Percentiles rank a stretch among this genome's conserved stretches.
These are phyloP conservation scores for Phytophthora fragariaefolia DNA, from an alignment of 352 stramenopile species.

Conservation along the genomic window DNA sequence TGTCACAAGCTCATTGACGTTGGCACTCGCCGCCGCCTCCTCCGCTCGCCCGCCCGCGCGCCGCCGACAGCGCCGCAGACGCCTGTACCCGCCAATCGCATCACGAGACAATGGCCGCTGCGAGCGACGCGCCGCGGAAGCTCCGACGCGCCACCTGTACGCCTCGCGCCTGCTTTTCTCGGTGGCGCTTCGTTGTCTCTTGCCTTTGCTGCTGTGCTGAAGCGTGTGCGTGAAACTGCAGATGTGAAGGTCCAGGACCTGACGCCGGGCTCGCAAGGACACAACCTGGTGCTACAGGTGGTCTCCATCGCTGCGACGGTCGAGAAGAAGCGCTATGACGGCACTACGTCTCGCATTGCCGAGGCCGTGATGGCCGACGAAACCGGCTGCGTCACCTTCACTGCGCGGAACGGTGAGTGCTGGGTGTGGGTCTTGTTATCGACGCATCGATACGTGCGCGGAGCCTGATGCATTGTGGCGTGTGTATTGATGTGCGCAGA, in stretches of 20 bases:
- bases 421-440: not conserved
- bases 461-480: conserved; percentile 8
- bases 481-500: conserved; percentile 43
- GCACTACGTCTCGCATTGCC: conserved; percentile 66
- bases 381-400: conserved; percentile 85
- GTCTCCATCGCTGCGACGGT: conserved; percentile 60
- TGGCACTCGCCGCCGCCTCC: not conserved
- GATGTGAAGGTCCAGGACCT: conserved; percentile 85
- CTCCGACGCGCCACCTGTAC: conserved; percentile 60
- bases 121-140: conserved; percentile 33
- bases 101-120: conserved; percentile 27
- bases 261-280: conserved; percentile 71
- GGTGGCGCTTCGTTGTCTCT: not conserved
- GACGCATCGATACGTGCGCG: too few relatives aligned
- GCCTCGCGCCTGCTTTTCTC: not conserved
- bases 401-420: conserved; percentile 70
- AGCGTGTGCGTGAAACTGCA: too few relatives aligned
- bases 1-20: conserved; percentile 39
- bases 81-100: not conserved
- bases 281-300: conserved; percentile 84
- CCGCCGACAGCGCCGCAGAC: conserved; percentile 2
- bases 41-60: not conserved
- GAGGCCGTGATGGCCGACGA: conserved; percentile 84
- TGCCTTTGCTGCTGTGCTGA: not conserved
- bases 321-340: conserved; percentile 81